Percentiles rank a stretch among this genome's conserved stretches.
These are phyloP conservation scores for Ganoderma leucocontextum DNA, from an alignment of 1,284 basidiomycete genomes.

Conservation along the genomic window DNA sequence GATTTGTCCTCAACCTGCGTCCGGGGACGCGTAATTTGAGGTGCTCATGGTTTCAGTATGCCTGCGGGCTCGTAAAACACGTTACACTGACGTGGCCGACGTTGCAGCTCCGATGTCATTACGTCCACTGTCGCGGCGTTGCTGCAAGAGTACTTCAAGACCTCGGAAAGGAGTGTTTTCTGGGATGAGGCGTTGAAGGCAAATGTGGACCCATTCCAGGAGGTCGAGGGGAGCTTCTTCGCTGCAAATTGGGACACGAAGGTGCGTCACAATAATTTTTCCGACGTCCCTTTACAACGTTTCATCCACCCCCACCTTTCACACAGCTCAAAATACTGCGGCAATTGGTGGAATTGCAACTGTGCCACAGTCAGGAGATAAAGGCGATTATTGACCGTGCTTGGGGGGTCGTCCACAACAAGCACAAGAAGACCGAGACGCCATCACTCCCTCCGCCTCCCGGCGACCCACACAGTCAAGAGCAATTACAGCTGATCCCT, in stretches of 20 bases:
- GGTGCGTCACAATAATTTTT: conserved; percentile 54
- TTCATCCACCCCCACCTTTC: conserved; percentile 16
- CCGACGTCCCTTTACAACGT: conserved; percentile 19
- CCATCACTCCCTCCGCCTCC: conserved; percentile 58
- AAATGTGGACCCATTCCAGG: conserved; percentile 77
- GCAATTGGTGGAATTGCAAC: conserved; percentile 81
- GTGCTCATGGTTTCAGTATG: conserved; percentile 55
- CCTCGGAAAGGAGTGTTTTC: conserved; percentile 75
- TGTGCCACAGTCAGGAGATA: conserved; percentile 70
- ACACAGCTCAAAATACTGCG: conserved; percentile 78
- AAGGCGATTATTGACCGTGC: conserved; percentile 80
- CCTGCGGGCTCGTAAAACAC: conserved; percentile 38
- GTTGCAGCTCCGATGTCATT: conserved; percentile 74
- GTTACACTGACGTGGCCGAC: conserved; percentile 45
- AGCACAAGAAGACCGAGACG: conserved; percentile 80
- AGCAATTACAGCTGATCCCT: conserved; percentile 68
- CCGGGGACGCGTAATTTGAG: conserved; percentile 87
- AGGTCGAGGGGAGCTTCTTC: conserved; percentile 73
- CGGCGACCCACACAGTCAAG: conserved; percentile 67
- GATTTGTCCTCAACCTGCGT: conserved; percentile 80
- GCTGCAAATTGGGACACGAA: conserved; percentile 79
- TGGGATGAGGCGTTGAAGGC: conserved; percentile 72
- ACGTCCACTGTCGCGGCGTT: conserved; percentile 72
- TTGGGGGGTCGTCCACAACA: conserved; percentile 83
- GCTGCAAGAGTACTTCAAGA: conserved; percentile 75